Base-by-base conservation (phyloP, 2,329 filamentous ascomycete species). In the Diaporthe vexans region DNA sequence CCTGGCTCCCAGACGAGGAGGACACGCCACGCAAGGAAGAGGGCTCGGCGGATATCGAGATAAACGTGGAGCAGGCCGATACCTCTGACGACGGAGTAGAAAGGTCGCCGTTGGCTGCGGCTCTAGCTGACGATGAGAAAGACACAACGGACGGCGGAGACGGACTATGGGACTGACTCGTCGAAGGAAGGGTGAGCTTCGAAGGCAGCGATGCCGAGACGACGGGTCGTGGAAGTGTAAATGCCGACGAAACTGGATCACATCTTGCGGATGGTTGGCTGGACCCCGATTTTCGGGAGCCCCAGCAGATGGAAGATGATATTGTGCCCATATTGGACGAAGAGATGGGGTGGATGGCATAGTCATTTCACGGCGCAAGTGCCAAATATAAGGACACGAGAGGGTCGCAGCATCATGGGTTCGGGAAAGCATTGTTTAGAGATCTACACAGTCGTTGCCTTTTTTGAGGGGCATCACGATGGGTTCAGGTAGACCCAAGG, bases 131-230 rank as follows among this genome's bases (percentile, higher is more conserved):
- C 35, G 74, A 76, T 54, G 72, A 76, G 43, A 40, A 72, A 29
- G 72, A 72, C 33, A 74, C 51, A 4, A 75, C 75, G 4, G 73
- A 76, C 29, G 37, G 56, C 7, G 73, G 70, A 26, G 75, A 68
- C 10, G 75, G 73, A 17, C 59, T 75, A 19, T 76, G 69, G 58
- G 75, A 76, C 57, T 76, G 70, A 76, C 58, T 71, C 58, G 73
- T 76, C 57, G 65, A 71, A 26, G 65, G 57, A 71, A 73, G 75
- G 69, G 51, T 75, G 69, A 76, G 73, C 73, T 71, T 59, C 52
- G 57, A 71, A 65, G 70, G 46, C 33, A 75, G 70, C 59, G 63
- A 73, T 63, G 58, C 29, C n/a, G 65, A 73, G 68, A 56, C 68
- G 73, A 67, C 59, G 73, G 56, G 73, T 74, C 73, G n/a, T 24